Evolutionary conservation across 306 rosid genomes (phyloP).

Genomic region (Senna tora): DNA sequence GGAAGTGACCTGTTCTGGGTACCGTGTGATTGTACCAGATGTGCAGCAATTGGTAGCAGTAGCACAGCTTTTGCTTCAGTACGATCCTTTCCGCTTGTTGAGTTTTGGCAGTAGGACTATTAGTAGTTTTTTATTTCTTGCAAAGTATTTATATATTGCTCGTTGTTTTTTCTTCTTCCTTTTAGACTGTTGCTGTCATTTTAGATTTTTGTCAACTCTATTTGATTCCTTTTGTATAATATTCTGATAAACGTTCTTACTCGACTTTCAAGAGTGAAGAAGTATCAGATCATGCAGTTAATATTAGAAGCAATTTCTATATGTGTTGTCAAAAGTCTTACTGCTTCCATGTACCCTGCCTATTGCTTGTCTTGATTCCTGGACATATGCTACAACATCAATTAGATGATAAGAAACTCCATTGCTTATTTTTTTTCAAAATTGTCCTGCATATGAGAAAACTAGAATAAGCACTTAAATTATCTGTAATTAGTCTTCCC

Average conservation of each 20-base stretch:
- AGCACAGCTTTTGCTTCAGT: conserved; percentile 67
- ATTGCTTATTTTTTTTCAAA: neutral
- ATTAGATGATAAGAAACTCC: neutral
- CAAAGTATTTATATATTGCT: conserved; percentile 5
- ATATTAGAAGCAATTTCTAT: neutral
- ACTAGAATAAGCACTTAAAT: neutral
- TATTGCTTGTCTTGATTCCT: neutral
- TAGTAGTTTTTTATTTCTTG: conserved; percentile 6
- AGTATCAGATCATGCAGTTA: neutral
- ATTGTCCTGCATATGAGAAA: neutral
- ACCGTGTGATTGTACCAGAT: conserved; percentile 86
- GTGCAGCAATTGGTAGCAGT: conserved; percentile 64
- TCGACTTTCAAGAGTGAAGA: neutral
- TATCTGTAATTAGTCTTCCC: neutral
- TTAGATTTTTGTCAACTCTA: neutral
- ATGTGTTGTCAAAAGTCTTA: neutral
- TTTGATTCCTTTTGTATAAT: neutral
- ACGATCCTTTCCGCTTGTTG: conserved; percentile 35
- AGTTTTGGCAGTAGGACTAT: neutral
- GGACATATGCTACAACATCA: neutral
- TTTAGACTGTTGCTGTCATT: too few species aligned
- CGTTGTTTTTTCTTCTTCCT: neutral
- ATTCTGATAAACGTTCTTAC: neutral
- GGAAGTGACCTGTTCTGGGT: conserved; percentile 97
- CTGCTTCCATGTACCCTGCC: neutral